A percentile compares a stretch with the other conserved stretches of the same genome.
phyloP scores from a whole-genome alignment of 1,139 yeast genomes.

The Scheffersomyces illinoinensis region DNA sequence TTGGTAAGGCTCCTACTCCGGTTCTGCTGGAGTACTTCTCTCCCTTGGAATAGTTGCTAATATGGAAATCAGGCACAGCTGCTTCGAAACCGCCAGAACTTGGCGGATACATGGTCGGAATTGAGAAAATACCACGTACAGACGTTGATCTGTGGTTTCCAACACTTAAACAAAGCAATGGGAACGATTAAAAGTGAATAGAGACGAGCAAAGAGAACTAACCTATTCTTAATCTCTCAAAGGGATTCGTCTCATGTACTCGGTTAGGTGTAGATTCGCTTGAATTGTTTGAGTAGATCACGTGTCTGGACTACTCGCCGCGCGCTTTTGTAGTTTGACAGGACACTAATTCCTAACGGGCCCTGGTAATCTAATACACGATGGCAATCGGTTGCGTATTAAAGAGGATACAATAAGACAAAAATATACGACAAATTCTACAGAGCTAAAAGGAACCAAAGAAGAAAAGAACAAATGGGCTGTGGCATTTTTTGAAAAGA shows the following conservation, averaged over 20 bases:
- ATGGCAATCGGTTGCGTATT: no score
- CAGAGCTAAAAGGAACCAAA: no score
- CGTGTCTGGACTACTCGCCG: no score
- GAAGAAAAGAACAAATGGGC: no score
- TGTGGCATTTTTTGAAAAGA: no score
- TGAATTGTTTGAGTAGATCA: not conserved
- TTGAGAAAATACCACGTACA: not conserved
- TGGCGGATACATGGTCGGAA: not conserved
- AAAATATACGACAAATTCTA: no score
- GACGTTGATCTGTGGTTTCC: not conserved
- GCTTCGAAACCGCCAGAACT: not conserved
- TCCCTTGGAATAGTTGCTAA: not conserved
- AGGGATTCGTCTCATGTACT: not conserved
- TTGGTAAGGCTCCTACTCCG: constrained; percentile 19
- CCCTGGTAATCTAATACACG: no score
- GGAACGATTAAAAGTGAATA: not conserved
- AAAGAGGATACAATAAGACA: no score
- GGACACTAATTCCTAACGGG: no score
- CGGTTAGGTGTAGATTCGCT: not conserved
- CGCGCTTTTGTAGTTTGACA: no score
- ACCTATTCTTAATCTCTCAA: not conserved
- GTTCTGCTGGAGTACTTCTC: constrained; percentile 6
- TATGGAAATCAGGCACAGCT: not conserved
- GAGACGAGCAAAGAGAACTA: not conserved
- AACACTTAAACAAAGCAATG: not conserved